A percentile compares a stretch with the other conserved stretches of the same genome.
These are phyloP conservation scores for Lentinula detonsa DNA, from an alignment of 768 basidiomycete species.

Conservation along the genomic window DNA sequence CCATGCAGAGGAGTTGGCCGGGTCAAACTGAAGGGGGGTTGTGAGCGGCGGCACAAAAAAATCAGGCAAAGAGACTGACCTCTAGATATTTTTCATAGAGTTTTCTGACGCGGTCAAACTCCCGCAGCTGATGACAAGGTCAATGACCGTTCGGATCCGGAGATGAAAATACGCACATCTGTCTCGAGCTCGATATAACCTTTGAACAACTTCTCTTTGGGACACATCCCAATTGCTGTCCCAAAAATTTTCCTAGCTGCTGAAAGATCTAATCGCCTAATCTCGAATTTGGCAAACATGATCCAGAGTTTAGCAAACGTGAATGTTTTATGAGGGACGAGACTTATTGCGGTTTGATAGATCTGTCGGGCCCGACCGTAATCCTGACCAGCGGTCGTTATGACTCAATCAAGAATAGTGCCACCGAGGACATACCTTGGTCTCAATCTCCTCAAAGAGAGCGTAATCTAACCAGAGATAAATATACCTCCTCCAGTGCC, in stretches of 20 bases:
- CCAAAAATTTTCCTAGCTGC: constrained; percentile 90
- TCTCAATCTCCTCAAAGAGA: constrained; percentile 93
- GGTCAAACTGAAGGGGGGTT: constrained; percentile 55
- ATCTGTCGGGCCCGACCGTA: constrained; percentile 82
- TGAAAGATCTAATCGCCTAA: constrained; percentile 72
- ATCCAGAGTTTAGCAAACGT: constrained; percentile 98
- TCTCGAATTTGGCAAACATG: constrained; percentile 87
- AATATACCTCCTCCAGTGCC: constrained; percentile 87
- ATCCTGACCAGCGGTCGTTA: constrained; percentile 45
- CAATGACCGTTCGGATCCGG: neutral
- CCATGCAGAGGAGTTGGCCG: constrained; percentile 90
- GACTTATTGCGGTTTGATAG: constrained; percentile 81
- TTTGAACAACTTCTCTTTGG: constrained; percentile 93
- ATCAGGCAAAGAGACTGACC: constrained; percentile 28
- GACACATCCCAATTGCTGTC: constrained; percentile 89
- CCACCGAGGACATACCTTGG: constrained; percentile 51
- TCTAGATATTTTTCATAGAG: constrained; percentile 95
- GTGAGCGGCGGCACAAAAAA: neutral
- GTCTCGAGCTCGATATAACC: constrained; percentile 93
- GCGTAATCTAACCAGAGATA: constrained; percentile 96
- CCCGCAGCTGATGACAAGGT: constrained; percentile 55
- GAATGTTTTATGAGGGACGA: constrained; percentile 94
- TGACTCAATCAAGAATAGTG: neutral
- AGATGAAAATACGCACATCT: constrained; percentile 45
- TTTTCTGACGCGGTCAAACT: constrained; percentile 89